Evolutionary conservation across 78 protist species (phyloP).

Genomic region (Dictyostelium brefeldianum): DNA sequence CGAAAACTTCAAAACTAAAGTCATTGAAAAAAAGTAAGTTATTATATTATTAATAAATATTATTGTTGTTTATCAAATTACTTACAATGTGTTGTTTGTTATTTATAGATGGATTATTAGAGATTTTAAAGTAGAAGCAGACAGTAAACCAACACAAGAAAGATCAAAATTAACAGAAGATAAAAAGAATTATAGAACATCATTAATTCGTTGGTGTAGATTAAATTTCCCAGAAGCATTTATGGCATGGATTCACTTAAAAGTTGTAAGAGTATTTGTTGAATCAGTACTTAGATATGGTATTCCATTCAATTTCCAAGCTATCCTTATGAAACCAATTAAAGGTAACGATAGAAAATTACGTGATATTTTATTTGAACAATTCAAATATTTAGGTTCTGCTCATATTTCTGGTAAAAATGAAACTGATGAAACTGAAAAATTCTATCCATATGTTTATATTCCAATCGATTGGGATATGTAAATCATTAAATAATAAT

Average conservation of each 20-base stretch:
- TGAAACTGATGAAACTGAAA: slow-evolving; percentile 49
- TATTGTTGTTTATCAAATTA: not conserved
- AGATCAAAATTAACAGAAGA: slow-evolving; percentile 69
- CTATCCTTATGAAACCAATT: slow-evolving; percentile 73
- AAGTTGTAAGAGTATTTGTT: slow-evolving; percentile 90
- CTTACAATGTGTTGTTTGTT: not conserved
- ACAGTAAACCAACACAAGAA: slow-evolving; percentile 50
- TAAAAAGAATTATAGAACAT: slow-evolving; percentile 54
- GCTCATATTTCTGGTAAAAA: slow-evolving; percentile 56
- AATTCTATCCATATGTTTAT: slow-evolving; percentile 77
- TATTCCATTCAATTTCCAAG: slow-evolving; percentile 91
- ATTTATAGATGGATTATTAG: slow-evolving; percentile 23
- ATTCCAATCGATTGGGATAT: slow-evolving; percentile 51
- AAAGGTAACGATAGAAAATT: slow-evolving; percentile 49
- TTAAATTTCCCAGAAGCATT: slow-evolving; percentile 91
- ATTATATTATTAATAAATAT: not conserved
- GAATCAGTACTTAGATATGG: slow-evolving; percentile 95
- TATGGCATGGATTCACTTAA: slow-evolving; percentile 91
- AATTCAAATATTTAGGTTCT: slow-evolving; percentile 72
- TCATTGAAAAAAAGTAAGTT: slow-evolving; percentile 84
- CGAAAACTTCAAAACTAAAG: slow-evolving; percentile 85
- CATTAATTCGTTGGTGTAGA: slow-evolving; percentile 91
- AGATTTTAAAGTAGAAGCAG: slow-evolving; percentile 56
- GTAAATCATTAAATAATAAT: not conserved
- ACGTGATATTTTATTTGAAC: slow-evolving; percentile 49